Base-by-base conservation (phyloP, 257 asterid genomes). In the Scutellaria minor region DNA sequence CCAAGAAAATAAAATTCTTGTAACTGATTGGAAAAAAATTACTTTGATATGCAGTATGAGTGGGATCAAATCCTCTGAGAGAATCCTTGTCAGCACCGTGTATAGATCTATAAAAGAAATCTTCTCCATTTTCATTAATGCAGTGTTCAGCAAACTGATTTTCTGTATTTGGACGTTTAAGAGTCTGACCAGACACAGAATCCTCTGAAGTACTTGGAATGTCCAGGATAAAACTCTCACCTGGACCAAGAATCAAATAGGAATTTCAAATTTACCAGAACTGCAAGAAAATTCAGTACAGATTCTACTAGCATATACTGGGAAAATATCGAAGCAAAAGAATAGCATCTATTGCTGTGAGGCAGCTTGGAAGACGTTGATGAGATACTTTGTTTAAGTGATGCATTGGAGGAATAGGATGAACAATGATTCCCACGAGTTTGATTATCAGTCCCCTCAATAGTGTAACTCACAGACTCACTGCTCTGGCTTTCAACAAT, bases 171-270 rank as follows among this genome's bases (percentile, higher is more conserved):
- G 84, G 81, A 54, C 75, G 79, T 59, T 76, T 81, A 48, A 81
- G 76, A 2, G 86, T 81, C 70, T 79, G 86, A 53, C 81, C 68
- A 46, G 71, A 50, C 58, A 46, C 60, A 73, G 85, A 70, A 57
- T 80, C 88, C 77, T 83, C 89, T 56, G 84, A 74, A 69, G 77
- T 64, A 75, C 82, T 86, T 75, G 83, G 78, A 74, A 88, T 81
- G 65, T 88, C 84, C 42, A 88, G 88, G 70, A 86, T 59, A 78
- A 86, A 83, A 60, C 90, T 86, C 75, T 86, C 92, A 74, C 85
- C 89, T 86, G 85, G 65, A 66, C 52, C 56, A 15, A 70, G 64
- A 35, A 71, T 64, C 24, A n/a, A 53, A 14, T 35, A 67, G 27
- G 42, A 39, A 58, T 44, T 42, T 56, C 53, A 18, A 12, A 14